Evolutionary conservation across 768 basidiomycete genomes (phyloP).

Genomic region (Atractiella rhizophila): DNA sequence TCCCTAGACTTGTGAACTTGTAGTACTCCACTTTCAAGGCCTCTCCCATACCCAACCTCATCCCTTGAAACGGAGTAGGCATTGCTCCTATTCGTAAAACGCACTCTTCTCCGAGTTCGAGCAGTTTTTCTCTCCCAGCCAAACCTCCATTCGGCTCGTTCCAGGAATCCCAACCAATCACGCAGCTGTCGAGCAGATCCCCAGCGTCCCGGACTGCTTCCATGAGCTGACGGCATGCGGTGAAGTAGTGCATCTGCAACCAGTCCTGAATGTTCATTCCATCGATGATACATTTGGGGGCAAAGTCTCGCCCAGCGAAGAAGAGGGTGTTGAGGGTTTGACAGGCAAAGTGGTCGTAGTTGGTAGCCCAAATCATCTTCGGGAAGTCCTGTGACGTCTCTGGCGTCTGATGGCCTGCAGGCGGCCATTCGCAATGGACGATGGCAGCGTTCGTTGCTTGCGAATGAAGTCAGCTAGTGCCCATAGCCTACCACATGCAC

Average conservation of each 20-base stretch:
- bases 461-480: no score
- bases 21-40: constrained; percentile 58
- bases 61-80: constrained; percentile 59
- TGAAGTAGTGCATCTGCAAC: constrained; percentile 18
- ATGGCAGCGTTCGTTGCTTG: constrained; percentile 65
- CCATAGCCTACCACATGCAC: no score
- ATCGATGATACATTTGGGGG: constrained; percentile 73
- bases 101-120: constrained; percentile 37
- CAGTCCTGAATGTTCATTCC: constrained; percentile 54
- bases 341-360: constrained; percentile 64
- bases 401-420: constrained; percentile 49
- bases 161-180: constrained; percentile 89
- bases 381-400: constrained; percentile 29
- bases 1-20: constrained; percentile 55
- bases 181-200: constrained; percentile 52
- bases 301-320: constrained; percentile 68
- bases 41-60: constrained; percentile 70
- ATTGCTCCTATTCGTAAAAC: constrained; percentile 62
- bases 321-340: constrained; percentile 86
- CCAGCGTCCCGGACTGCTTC: constrained; percentile 31
- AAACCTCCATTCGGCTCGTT: constrained; percentile 86
- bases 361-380: constrained; percentile 90
- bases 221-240: constrained; percentile 13
- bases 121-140: constrained; percentile 43
- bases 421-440: constrained; percentile 67